Evolutionary conservation across 108 stramenopile species (phyloP).

Genomic region (Bacterosira constricta): DNA sequence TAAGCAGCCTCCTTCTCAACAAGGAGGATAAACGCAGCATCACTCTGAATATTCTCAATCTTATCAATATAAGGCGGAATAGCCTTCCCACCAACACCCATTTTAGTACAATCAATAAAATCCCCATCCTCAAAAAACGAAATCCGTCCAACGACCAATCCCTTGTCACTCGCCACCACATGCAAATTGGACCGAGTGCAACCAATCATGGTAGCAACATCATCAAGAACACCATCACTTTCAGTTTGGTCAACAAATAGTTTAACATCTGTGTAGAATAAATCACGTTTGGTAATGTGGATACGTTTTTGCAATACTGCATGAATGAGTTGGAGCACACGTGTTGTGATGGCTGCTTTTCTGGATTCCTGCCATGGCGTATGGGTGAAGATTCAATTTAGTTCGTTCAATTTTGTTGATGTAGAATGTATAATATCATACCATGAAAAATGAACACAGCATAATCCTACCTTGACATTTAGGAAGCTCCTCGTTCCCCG

Average conservation of each 20-base stretch:
- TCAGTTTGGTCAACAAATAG: conserved; percentile 95
- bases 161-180: conserved; percentile 97
- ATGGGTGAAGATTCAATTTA: no score
- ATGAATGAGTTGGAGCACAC: conserved; percentile 94
- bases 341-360: conserved; percentile 94
- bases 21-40: conserved; percentile 95
- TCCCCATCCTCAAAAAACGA: conserved; percentile 94
- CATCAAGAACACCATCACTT: conserved; percentile 93
- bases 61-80: conserved; percentile 97
- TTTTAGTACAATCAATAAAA: conserved; percentile 91
- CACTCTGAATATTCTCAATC: conserved; percentile 90
- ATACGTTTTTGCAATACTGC: conserved; percentile 89
- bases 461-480: conserved; percentile 61
- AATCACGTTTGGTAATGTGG: conserved; percentile 98
- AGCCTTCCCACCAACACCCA: conserved; percentile 97
- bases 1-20: conserved; percentile 99
- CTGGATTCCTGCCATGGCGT: conserved; percentile 88
- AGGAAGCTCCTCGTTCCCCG: conserved; percentile 67
- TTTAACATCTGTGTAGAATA: conserved; percentile 99
- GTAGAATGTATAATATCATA: no score
- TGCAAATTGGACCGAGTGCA: conserved; percentile 96
- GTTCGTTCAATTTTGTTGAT: no score
- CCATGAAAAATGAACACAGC: no score
- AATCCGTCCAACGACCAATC: conserved; percentile 94
- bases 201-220: conserved; percentile 95